Evolutionary conservation across 345 rosid genomes (phyloP), one percentile per base, ranked within the genome.

Genomic region (Eucalyptus globulus): DNA sequence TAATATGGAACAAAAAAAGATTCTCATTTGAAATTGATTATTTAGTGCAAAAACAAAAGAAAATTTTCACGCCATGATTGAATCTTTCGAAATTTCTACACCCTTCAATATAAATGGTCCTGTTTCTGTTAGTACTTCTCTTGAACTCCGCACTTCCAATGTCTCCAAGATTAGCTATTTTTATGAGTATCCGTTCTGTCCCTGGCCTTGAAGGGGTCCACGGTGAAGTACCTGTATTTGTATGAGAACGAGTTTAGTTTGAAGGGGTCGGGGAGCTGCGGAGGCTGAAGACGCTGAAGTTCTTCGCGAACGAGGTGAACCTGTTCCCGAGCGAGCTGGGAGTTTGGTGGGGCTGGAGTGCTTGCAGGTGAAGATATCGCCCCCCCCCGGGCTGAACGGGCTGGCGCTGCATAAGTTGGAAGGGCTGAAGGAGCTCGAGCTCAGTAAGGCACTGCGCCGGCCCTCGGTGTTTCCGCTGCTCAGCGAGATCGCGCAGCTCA

Each of bases 361-460:
- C 54, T 93, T 97, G 92, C 99, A 97, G 91, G 96, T 98, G 88
- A 97, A 95, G 92, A 86, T 98, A 37, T 95, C 99, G 5, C 90
- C 95, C 1, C 95, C 1, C 40, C 95, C 94, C 24, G 96, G 94
- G 21, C 89, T 96, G 89, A 94, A 93, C 49, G 95, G 96, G 31
- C 89, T 95, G 88, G 90, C 94, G 44, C 93, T 96, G 93, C 93
- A 89, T 50, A 97, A 95, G 90, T 92, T 98, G 88, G 91, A 94
- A 88, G 95, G 94, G 44, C 90, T 98, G 90, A 98, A 95, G 91
- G 99, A 97, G 95, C 97, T 98, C 51, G 97, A 98, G 89, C 92
- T 98, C 40, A 95, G 97, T 60, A 95, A 93, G 91, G 96, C 92
- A 40, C 96, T 96, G 2, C 94, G 94, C 13, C 93, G 97, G 50